These are phyloP conservation scores for Colletotrichum tofieldiae DNA, from an alignment of 2,329 filamentous ascomycete species.

Conservation along the genomic window DNA sequence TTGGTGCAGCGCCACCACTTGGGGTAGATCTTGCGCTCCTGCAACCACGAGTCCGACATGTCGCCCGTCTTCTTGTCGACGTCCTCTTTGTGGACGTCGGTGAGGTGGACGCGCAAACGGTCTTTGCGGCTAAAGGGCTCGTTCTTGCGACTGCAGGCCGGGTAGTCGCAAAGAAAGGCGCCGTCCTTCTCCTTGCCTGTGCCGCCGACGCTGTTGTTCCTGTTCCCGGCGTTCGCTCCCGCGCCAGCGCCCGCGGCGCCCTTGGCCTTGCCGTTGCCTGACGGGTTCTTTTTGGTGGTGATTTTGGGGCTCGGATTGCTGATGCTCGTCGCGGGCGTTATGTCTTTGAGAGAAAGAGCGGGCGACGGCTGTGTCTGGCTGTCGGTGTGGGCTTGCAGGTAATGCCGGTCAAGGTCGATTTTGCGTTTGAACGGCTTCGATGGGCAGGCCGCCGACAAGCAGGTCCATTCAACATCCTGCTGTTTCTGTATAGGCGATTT, in stretches of 20 bases:
- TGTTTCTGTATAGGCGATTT: constrained; percentile 38
- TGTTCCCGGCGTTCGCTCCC: constrained; percentile 11
- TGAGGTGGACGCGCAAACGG: constrained; percentile 71
- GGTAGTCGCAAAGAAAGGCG: constrained; percentile 66
- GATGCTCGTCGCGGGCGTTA: constrained; percentile 35
- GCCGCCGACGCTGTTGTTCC: constrained; percentile 35
- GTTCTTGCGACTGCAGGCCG: constrained; percentile 60
- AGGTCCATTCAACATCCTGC: constrained; percentile 47
- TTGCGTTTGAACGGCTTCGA: constrained; percentile 65
- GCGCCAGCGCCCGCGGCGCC: constrained; percentile 5
- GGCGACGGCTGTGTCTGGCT: constrained; percentile 38
- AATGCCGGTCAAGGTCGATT: constrained; percentile 70
- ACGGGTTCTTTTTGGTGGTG: constrained; percentile 28
- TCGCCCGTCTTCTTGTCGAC: constrained; percentile 61
- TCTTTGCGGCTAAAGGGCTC: constrained; percentile 69
- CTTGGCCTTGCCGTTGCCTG: constrained; percentile 20
- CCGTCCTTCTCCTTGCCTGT: constrained; percentile 55
- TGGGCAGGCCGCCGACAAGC: constrained; percentile 59
- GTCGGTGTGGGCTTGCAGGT: constrained; percentile 63
- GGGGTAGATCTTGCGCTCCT: constrained; percentile 55
- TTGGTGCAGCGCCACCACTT: constrained; percentile 70
- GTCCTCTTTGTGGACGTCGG: constrained; percentile 70
- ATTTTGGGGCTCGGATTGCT: constrained; percentile 40
- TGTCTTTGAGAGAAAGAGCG: constrained; percentile 38
- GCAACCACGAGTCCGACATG: constrained; percentile 56